Evolutionary conservation across 257 asterid genomes (phyloP).

Genomic region (Cynanchum wilfordii): DNA sequence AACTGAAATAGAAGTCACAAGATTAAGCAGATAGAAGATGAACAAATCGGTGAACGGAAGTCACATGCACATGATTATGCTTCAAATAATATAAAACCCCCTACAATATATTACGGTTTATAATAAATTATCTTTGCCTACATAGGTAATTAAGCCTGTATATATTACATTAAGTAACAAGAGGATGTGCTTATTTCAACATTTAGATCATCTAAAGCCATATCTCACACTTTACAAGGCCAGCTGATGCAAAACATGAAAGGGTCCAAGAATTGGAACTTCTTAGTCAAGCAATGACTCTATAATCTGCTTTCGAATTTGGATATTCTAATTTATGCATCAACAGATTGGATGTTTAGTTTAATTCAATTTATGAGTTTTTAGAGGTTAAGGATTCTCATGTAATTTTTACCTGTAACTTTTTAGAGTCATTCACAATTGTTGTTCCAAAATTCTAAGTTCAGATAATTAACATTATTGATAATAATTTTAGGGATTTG

Average conservation of each 20-base stretch:
- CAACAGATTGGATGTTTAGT: neutral
- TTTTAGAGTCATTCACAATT: too few species aligned
- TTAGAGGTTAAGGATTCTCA: too few species aligned
- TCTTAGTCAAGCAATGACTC: neutral
- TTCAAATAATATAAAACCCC: neutral
- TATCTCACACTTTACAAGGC: neutral
- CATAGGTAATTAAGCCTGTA: neutral
- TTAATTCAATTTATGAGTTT: too few species aligned
- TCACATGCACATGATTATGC: neutral
- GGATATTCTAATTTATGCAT: neutral
- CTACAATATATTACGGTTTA: neutral
- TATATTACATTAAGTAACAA: neutral
- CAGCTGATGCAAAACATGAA: neutral
- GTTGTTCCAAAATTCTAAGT: neutral
- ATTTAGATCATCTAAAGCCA: neutral
- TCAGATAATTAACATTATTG: neutral
- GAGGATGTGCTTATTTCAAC: neutral
- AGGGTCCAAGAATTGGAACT: neutral
- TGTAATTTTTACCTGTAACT: too few species aligned
- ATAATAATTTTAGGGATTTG: neutral
- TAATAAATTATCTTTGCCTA: neutral
- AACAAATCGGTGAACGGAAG: neutral
- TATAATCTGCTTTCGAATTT: too few species aligned
- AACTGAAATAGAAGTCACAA: neutral
- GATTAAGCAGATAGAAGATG: constrained; percentile 1